A percentile compares a stretch with the other conserved stretches of the same genome.
phyloP scores from a whole-genome alignment of 148 eudicot genomes.

The Vaccinium corymbosum region DNA sequence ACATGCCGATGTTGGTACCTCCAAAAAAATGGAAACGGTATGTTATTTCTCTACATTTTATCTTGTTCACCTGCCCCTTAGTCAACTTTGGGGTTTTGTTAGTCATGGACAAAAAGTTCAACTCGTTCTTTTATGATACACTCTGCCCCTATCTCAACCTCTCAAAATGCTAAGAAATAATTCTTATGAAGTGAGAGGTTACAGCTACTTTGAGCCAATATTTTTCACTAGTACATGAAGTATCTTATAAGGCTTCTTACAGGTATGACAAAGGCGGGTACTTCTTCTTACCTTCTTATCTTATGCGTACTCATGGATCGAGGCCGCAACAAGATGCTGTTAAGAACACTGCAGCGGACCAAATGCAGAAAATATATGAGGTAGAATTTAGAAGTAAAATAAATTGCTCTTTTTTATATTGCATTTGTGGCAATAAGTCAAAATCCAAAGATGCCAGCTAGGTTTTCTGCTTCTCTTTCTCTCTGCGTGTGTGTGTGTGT shows the following conservation, averaged over 20 bases:
- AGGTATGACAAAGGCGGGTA: conserved; percentile 90
- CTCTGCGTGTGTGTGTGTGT: not conserved
- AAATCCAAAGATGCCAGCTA: conserved; percentile 3
- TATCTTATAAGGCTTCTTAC: conserved; percentile 16
- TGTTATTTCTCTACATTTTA: conserved; percentile 1
- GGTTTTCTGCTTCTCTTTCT: not conserved
- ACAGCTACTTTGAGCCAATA: not conserved
- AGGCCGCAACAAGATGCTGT: conserved; percentile 66
- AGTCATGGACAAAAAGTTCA: not conserved
- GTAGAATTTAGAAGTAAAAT: conserved; percentile 22
- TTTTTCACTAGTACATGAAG: not conserved
- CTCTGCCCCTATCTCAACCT: not conserved
- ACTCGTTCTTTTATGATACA: not conserved
- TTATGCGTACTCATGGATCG: conserved; percentile 91
- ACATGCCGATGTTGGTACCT: conserved; percentile 91
- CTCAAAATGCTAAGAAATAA: not conserved
- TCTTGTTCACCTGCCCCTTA: not conserved
- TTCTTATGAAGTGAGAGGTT: not conserved
- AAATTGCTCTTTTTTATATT: not conserved
- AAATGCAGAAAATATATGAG: conserved; percentile 75
- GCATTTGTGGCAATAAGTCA: not conserved
- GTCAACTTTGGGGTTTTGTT: conserved; percentile 10
- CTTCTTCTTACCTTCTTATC: conserved; percentile 75
- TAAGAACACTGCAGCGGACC: conserved; percentile 43
- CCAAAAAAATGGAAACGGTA: conserved; percentile 90